These are phyloP conservation scores for Cyclaneusma minus DNA, from an alignment of 2,329 filamentous ascomycete species.

Conservation along the genomic window DNA sequence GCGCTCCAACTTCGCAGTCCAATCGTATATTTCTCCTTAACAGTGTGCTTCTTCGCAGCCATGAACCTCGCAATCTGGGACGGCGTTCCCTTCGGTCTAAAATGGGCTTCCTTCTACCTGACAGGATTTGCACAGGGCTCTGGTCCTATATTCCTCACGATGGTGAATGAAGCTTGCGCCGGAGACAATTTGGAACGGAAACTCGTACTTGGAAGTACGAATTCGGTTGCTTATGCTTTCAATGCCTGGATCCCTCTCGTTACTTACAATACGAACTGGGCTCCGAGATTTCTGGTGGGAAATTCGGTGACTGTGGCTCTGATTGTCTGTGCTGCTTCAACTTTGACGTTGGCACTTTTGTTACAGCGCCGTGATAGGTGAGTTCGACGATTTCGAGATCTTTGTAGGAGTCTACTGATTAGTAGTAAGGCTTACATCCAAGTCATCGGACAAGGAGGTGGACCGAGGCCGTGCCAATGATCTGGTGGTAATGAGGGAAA, in stretches of 20 bases:
- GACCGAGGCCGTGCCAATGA: too few relatives aligned
- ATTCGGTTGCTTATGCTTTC: conserved; percentile 14
- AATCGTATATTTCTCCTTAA: conserved; percentile 14
- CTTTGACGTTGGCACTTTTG: conserved; percentile 10
- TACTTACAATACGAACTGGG: conserved; percentile 12
- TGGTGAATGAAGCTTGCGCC: conserved; percentile 14
- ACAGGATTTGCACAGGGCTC: conserved; percentile 14
- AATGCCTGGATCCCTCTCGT: conserved; percentile 15
- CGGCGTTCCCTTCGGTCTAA: conserved; percentile 12
- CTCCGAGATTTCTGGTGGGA: conserved; percentile 12
- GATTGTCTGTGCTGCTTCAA: conserved; percentile 11
- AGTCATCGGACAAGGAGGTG: too few relatives aligned
- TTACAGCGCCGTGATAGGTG: conserved; percentile 10
- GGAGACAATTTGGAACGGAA: conserved; percentile 11
- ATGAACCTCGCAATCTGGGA: conserved; percentile 15
- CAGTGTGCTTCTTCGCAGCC: conserved; percentile 13
- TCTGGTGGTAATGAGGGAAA: too few relatives aligned
- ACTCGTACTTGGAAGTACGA: conserved; percentile 13
- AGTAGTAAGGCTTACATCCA: too few relatives aligned
- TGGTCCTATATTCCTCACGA: conserved; percentile 14
- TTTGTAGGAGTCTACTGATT: too few relatives aligned
- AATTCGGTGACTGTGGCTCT: conserved; percentile 12
- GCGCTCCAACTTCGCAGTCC: conserved; percentile 12
- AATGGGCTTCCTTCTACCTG: conserved; percentile 14
- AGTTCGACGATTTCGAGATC: too few relatives aligned